Base-by-base conservation (phyloP, 2,329 filamentous ascomycete genomes). In the Calonectria montana region DNA sequence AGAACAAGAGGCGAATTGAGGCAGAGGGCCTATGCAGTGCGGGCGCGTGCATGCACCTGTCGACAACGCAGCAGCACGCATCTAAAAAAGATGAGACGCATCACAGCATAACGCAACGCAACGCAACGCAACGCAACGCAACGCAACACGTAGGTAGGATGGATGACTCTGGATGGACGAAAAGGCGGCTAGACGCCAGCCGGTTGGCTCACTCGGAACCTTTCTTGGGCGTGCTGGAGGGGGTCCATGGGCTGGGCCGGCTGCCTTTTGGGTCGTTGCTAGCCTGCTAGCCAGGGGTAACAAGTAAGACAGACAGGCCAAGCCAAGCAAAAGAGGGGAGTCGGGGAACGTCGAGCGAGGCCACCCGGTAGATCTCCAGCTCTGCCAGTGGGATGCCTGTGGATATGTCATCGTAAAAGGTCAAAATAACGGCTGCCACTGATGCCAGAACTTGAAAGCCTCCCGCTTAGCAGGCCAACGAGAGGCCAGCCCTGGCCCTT, bases 401-500 rank as follows among this genome's bases (percentile, higher is more conserved):
- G 43, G 65, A 39, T 57, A 45, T 57, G n/a, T n/a, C 53, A 57
- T 57, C 31, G 53, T n/a, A 31, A 31, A 57, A 57, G 41, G 53
- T 37, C n/a, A 31, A 57, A 67, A 62, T 48, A 68, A 68, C 65
- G 65, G 55, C 65, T 53, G 65, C 45, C 43, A 68, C 65, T 53
- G 55, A 48, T 12, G 16, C 57, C 37, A 43, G 63, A 47, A 67
- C 29, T 62, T 25, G 43, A 68, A 18, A 39, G 55, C 65, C 37
- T 68, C 35, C 64, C 65, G 65, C 65, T 68, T 68, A 68, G 45
- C 65, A 68, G 35, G 23, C 65, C 65, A 68, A 68, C 65, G 43
- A 68, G 65, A 68, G 12, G 23, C 43, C 21, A 62, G 37, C 65
- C 23, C n/a, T 57, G 53, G 53, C 8, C 3, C 15, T 53, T 41